phyloP scores from a whole-genome alignment of 495 filamentous ascomycete species.

The Aspergillus nidulans region DNA sequence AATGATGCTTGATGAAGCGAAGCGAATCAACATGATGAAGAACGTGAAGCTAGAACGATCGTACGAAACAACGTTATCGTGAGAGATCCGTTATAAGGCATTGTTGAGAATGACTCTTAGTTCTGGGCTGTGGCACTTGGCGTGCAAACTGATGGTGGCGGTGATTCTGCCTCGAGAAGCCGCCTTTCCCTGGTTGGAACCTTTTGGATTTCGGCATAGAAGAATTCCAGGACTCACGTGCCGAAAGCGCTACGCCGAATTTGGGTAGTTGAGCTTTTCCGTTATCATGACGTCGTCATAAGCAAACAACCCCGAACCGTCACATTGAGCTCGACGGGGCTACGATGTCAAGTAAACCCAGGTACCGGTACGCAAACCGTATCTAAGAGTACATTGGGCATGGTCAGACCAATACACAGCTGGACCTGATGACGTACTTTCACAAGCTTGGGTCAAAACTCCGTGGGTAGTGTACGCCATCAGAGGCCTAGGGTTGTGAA shows the following conservation, averaged over 20 bases:
- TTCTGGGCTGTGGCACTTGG: not conserved
- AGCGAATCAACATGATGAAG: conserved; percentile 19
- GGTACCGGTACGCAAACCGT: too few species aligned
- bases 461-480: not conserved
- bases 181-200: not conserved
- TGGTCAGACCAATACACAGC: too few species aligned
- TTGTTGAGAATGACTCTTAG: not conserved
- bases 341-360: not conserved
- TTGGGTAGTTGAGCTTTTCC: too few species aligned
- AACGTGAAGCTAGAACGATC: conserved; percentile 10
- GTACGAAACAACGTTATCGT: not conserved
- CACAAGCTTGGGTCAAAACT: not conserved
- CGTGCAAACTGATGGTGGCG: not conserved
- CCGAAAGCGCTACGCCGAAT: not conserved
- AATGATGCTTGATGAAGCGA: not conserved
- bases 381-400: too few species aligned
- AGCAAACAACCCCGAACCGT: not conserved
- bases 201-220: not conserved
- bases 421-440: conserved; percentile 1
- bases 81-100: not conserved
- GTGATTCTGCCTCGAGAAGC: not conserved
- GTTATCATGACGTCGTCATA: not conserved
- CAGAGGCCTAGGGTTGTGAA: not conserved
- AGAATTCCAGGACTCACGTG: not conserved
- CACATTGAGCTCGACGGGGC: not conserved